Base-by-base conservation (phyloP, 2,329 filamentous ascomycete species). In the Alternaria triticimaculans region DNA sequence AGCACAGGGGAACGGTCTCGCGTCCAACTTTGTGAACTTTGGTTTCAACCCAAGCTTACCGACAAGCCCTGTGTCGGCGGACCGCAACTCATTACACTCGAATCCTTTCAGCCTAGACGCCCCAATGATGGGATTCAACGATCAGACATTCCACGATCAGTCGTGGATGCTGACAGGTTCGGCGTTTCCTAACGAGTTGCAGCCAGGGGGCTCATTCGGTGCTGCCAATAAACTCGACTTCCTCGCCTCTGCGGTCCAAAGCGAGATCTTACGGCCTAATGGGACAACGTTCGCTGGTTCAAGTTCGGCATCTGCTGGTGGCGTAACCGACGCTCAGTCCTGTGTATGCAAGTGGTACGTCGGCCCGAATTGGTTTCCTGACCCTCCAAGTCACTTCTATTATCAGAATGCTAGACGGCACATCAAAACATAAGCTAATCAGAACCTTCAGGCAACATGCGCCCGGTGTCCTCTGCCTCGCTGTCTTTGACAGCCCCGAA, bases 261-360 rank as follows among this genome's bases (percentile, higher is more conserved):
- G 69, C n/a, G 73, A 76, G 20, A 55, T 75, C 28, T 60, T 73
- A 43, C 71, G 71, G 28, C 65, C 71, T 20, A 62, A 41, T 12
- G 65, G 57, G 20, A 65, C 68, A 4, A 58, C 55, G 12, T 61
- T 64, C 10, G 41, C 64, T 1, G 64, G 64, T 8, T 63, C 64
- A 8, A 55, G 45, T 8, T 60, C 65, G 3, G 41, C 63, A 6
- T 37, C 51, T 30, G 53, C 55, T 18, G 51, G 60, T 25, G 43
- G 57, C 26, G 54, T 45, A n/a, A 48, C 62, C 28, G 68, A 69
- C 25, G 30, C 62, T 4, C 54, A 72, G 23, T 49, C 65, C 7
- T 73, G 66, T 49, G 49, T 76, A 9, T 80, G 78, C 64, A 76
- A 71, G 69, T 80, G 78, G 76, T 70, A 64, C 43, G 66, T 65